These are phyloP conservation scores for Dactylonectria estremocensis DNA, from an alignment of 2,329 filamentous ascomycete species.

Conservation along the genomic window DNA sequence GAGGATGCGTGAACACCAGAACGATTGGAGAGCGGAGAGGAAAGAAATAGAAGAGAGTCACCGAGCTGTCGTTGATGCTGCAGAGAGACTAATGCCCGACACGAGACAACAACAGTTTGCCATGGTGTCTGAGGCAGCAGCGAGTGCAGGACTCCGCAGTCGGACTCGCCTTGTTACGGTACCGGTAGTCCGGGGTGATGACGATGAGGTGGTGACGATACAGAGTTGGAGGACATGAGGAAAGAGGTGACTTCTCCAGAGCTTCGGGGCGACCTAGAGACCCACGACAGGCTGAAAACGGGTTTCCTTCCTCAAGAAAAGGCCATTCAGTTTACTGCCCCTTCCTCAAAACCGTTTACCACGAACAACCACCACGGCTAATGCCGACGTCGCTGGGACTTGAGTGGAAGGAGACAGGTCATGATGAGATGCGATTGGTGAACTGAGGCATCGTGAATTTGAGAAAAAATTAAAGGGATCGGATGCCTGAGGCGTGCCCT, in stretches of 20 bases:
- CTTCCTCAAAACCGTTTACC: neutral
- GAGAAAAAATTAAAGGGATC: neutral
- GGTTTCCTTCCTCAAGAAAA: neutral
- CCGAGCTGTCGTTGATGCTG: slow-evolving; percentile 4
- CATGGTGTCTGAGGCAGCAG: slow-evolving; percentile 12
- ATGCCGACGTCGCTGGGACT: neutral
- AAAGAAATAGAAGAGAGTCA: neutral
- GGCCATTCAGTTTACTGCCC: slow-evolving; percentile 5
- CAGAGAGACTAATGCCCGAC: neutral
- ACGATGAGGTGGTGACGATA: neutral
- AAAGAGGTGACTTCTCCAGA: slow-evolving; percentile 7
- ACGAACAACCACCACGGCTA: neutral
- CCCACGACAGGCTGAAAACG: neutral
- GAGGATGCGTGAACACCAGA: neutral
- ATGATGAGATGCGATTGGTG: neutral
- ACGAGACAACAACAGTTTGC: neutral
- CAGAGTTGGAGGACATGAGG: slow-evolving; percentile 1
- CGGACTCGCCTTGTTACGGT: slow-evolving; percentile 10
- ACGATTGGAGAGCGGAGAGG: slow-evolving; percentile 3
- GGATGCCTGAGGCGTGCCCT: neutral
- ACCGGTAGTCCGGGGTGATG: slow-evolving; percentile 6
- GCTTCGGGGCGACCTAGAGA: neutral
- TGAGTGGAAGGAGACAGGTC: neutral
- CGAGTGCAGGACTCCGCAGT: slow-evolving; percentile 10
- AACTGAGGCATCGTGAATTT: neutral